Conservation (phyloP, 495 filamentous ascomycete genomes). For the Hypoxylon perforatum region DNA sequence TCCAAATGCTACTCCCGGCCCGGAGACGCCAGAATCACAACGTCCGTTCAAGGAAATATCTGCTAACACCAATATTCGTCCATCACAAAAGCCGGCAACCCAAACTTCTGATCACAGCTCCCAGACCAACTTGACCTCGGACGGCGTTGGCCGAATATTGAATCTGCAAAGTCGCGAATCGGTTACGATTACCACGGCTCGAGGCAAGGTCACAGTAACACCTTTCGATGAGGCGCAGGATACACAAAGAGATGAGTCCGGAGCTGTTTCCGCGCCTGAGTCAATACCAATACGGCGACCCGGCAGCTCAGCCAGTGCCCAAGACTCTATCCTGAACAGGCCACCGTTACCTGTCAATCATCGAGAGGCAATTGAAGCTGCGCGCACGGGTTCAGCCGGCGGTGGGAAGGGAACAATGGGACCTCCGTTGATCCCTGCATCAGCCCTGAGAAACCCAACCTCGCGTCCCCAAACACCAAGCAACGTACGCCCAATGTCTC, state of each 20-base stretch:
- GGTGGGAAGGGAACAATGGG: conserved; percentile 75
- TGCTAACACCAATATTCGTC: conserved; percentile 48
- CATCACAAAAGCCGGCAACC: conserved; percentile 47
- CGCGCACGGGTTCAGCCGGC: conserved; percentile 62
- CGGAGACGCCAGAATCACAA: conserved; percentile 54
- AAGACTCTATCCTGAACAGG: conserved; percentile 41
- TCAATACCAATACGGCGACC: conserved; percentile 61
- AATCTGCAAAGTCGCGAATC: conserved; percentile 44
- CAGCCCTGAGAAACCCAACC: conserved; percentile 68
- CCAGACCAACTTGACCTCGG: conserved; percentile 79
- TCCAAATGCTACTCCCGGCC: conserved; percentile 47
- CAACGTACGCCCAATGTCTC: conserved; percentile 51
- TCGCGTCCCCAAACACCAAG: conserved; percentile 79
- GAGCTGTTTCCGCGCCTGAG: conserved; percentile 38
- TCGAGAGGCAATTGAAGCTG: conserved; percentile 84
- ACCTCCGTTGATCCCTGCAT: conserved; percentile 84
- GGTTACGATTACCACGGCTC: conserved; percentile 35
- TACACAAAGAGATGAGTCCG: conserved; percentile 47
- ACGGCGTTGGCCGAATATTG: conserved; percentile 75
- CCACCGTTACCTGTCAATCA: conserved; percentile 87
- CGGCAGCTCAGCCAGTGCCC: conserved; percentile 74
- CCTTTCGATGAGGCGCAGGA: conserved; percentile 42
- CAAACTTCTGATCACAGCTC: conserved; percentile 72
- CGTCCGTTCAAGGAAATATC: conserved; percentile 57
- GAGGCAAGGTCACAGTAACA: conserved; percentile 30